Conservation (phyloP, 148 eudicot species). For the Bassia scoparia region DNA sequence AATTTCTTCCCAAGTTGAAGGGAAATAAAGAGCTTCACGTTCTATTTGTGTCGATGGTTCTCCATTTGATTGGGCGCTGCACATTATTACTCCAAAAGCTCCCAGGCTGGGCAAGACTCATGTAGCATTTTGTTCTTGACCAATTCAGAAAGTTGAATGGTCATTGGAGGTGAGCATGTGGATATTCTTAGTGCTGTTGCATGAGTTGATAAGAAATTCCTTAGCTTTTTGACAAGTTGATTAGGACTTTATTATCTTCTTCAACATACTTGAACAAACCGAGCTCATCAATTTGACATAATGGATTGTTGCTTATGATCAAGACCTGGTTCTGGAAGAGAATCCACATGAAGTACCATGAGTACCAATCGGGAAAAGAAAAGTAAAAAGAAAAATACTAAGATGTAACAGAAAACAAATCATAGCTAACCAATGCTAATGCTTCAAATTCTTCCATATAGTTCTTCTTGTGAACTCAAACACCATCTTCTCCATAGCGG, state of each 20-base stretch:
- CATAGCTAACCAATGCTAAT: slow-evolving; percentile 53
- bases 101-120: slow-evolving; percentile 87
- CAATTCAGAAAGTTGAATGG: slow-evolving; percentile 45
- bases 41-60: slow-evolving; percentile 99
- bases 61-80: slow-evolving; percentile 94
- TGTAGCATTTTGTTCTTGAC: slow-evolving; percentile 70
- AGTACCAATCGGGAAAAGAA: not conserved
- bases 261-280: slow-evolving; percentile 51
- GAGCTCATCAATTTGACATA: slow-evolving; percentile 37
- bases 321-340: slow-evolving; percentile 57
- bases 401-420: not conserved
- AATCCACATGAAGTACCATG: not conserved
- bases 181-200: slow-evolving; percentile 11
- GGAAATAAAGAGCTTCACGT: slow-evolving; percentile 56
- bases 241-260: slow-evolving; percentile 55
- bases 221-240: slow-evolving; percentile 48
- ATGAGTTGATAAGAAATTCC: slow-evolving; percentile 28
- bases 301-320: slow-evolving; percentile 48
- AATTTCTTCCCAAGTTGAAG: not conserved
- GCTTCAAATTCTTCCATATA: slow-evolving; percentile 79
- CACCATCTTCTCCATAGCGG: slow-evolving; percentile 93
- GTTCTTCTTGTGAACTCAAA: slow-evolving; percentile 82
- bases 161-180: slow-evolving; percentile 26
- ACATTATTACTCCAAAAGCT: slow-evolving; percentile 92
- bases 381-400: not conserved